Percentiles rank a stretch among this genome's conserved stretches.
Evolutionary conservation across 805 yeast genomes (phyloP).

Genomic region (Pichia exigua): DNA sequence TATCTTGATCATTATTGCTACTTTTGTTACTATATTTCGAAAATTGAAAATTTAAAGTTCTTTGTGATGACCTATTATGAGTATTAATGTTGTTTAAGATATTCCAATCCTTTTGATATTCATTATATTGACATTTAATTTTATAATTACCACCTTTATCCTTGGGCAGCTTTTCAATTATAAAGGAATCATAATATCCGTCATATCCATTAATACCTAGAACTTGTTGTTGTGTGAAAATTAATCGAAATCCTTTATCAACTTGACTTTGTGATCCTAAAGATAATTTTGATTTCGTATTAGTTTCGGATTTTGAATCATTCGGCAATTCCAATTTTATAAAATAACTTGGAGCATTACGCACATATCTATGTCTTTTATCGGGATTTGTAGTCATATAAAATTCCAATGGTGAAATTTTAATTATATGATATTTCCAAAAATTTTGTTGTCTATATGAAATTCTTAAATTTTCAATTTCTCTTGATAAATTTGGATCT

Average conservation of each 20-base stretch:
- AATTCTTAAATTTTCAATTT: slow-evolving; percentile 5
- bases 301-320: neutral
- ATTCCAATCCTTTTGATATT: slow-evolving; percentile 13
- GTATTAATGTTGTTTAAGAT: slow-evolving; percentile 7
- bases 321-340: slow-evolving; percentile 32
- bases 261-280: slow-evolving; percentile 7
- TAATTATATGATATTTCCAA: slow-evolving; percentile 60
- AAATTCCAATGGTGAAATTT: slow-evolving; percentile 41
- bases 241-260: slow-evolving; percentile 26
- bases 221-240: slow-evolving; percentile 23
- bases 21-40: neutral
- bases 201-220: slow-evolving; percentile 10
- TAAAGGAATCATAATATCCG: slow-evolving; percentile 12
- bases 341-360: slow-evolving; percentile 57
- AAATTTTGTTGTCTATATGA: slow-evolving; percentile 24
- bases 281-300: neutral
- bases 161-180: slow-evolving; percentile 18
- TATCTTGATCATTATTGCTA: too few species aligned
- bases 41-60: slow-evolving; percentile 5
- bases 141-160: slow-evolving; percentile 16
- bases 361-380: slow-evolving; percentile 46
- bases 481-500: slow-evolving; percentile 3
- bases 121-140: slow-evolving; percentile 13
- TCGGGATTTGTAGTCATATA: slow-evolving; percentile 66
- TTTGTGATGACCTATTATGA: neutral